Percentiles rank a stretch among this genome's conserved stretches.
Evolutionary conservation across 129 eudicot genomes (phyloP).

Genomic region (Tanacetum coccineum): DNA sequence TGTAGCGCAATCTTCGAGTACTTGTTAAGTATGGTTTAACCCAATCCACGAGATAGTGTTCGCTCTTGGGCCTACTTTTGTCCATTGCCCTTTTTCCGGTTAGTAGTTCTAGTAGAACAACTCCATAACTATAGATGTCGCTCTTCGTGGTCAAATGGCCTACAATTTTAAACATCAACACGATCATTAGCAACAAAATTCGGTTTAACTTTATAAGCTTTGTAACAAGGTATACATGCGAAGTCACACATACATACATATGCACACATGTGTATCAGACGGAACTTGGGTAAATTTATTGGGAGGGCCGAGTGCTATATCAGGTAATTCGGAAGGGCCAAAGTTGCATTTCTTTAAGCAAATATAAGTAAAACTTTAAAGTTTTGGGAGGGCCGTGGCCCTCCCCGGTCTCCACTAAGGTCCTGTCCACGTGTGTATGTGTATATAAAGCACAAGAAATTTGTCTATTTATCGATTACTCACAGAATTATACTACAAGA

Average conservation of each 20-base stretch:
- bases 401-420: too few species aligned
- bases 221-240: not conserved
- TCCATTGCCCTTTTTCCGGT: conserved; percentile 94
- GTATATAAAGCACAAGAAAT: too few species aligned
- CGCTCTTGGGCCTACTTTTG: conserved; percentile 55
- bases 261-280: too few species aligned
- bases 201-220: not conserved
- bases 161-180: conserved; percentile 23
- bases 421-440: too few species aligned
- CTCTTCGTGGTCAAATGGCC: conserved; percentile 92
- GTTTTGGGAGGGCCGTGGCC: too few species aligned
- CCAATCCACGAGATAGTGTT: conserved; percentile 87
- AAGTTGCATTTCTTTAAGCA: too few species aligned
- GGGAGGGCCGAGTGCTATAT: too few species aligned
- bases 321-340: too few species aligned
- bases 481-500: too few species aligned
- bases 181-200: not conserved
- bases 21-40: conserved; percentile 70
- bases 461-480: too few species aligned
- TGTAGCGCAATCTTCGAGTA: conserved; percentile 58
- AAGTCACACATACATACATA: not conserved
- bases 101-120: conserved; percentile 72
- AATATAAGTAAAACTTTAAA: too few species aligned
- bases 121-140: conserved; percentile 91
- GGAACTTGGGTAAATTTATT: too few species aligned